Base-by-base conservation (phyloP, 2,329 filamentous ascomycete species). In the Talaromyces sp. region DNA sequence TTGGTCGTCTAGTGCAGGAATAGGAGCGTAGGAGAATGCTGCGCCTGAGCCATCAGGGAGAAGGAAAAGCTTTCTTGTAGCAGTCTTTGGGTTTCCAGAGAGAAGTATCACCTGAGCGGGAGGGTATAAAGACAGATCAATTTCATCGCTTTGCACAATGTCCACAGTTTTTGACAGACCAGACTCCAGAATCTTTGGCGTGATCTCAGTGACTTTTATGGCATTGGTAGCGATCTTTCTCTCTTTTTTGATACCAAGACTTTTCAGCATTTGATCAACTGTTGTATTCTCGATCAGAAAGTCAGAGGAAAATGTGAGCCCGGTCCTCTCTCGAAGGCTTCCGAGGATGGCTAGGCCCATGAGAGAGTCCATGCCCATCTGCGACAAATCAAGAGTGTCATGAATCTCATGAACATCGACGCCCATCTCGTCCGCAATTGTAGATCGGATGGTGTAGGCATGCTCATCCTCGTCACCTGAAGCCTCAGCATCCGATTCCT, bases 1-100 rank as follows among this genome's bases (percentile, higher is more conserved):
- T 58, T 77, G 71, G 6, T 73, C 70, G 28, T 71, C 74, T 28
- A 80, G 62, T 4, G 70, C 69, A 0, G 78, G 78, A 42, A 80
- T 75, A 1, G 71, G 71, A 30, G 74, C 72, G 63, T 80, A 80
- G 1, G 78, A 80, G 2, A 75, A 77, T 1, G 78, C 78, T 7
- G 77, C 79, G 19, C 78, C 78, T 11, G 75, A 77, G n/a, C 78
- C 76, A 61, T 78, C 78, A 25, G 77, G 77, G 67, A 78, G 77
- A 28, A 78, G 59, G 68, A 78, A 78, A 2, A 78, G 62, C 11
- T 70, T 75, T 55, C 74, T 73, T 17, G 71, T 75, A 3, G 76
- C 76, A 13, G 72, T 77, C 60, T 74, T 75, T 0, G 76, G 74
- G 63, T 75, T 77, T 13, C 77, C 76, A 62, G 77, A 75, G 1